Evolutionary conservation across 495 filamentous ascomycete species (phyloP), one percentile per base, ranked within the genome.

Genomic region (Neurospora sp.): DNA sequence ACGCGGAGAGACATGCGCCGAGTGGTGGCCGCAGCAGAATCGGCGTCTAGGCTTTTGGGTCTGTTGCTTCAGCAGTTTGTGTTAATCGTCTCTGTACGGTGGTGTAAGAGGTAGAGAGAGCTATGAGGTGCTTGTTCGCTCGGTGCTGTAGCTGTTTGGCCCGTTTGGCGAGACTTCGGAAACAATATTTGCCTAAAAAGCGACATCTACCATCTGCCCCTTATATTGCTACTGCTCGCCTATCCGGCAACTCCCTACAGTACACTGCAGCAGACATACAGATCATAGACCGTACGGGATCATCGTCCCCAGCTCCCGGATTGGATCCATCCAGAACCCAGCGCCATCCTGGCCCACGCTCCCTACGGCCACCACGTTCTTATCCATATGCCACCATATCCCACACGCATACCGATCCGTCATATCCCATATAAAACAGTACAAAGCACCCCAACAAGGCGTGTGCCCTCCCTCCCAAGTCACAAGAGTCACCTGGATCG

Each of bases 401-500:
- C 27, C 27, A 66, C 54, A 35, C 54, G 14, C 54, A 16, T 66
- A 37, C 7, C 54, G 14, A 18, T 66, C 54, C 31, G 31, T 35
- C 27, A 16, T 35, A 16, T 66, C 14, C 54, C 14, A 66, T 66
- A 66, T 66, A 66, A 66, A 37, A 35, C 54, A 66, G 27, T 62
- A 62, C 6, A 5, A 16, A 66, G 54, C 54, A 66, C 1, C 54
- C 54, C 14, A 35, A 35, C 1, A 31, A 35, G 54, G 54, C 27
- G 23, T 42, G 20, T 73, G 27, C 40, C 38, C 59, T 48, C 62
- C 41, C 73, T 69, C 27, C 35, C 20, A 73, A 40, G 37, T 72
- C 71, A 73, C 54, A 39, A 73, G 11, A 62, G 71, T 62, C 0
- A 75, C 69, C 59, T 74, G 35, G 16, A 77, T 31, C 35, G 71